These are phyloP conservation scores for Boletales sp. DNA, from an alignment of 768 basidiomycete genomes.

Conservation along the genomic window DNA sequence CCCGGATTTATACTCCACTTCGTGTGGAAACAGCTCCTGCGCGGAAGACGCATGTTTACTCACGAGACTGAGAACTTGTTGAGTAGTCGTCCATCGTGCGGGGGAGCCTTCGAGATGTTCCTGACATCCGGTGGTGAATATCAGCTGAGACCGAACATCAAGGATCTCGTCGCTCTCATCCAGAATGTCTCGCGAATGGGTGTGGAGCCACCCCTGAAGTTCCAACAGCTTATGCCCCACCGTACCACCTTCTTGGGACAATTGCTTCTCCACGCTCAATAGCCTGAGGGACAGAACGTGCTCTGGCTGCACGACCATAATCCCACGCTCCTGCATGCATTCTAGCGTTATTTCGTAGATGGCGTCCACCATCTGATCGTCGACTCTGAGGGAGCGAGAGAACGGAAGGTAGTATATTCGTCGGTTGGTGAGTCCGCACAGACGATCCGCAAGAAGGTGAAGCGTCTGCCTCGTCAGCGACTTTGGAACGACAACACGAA, in stretches of 20 bases:
- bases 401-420: slow-evolving; percentile 47
- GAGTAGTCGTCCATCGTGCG: slow-evolving; percentile 38
- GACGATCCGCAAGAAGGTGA: slow-evolving; percentile 36
- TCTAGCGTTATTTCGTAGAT: slow-evolving; percentile 32
- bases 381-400: slow-evolving; percentile 32
- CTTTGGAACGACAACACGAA: slow-evolving; percentile 45
- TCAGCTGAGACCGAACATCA: slow-evolving; percentile 43
- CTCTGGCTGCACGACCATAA: slow-evolving; percentile 47
- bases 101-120: slow-evolving; percentile 37
- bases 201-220: slow-evolving; percentile 17
- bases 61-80: slow-evolving; percentile 29
- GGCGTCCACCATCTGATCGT: slow-evolving; percentile 4
- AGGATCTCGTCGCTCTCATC: slow-evolving; percentile 25
- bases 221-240: slow-evolving; percentile 20
- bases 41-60: slow-evolving; percentile 4
- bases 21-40: background rate
- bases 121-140: slow-evolving; percentile 43
- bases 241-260: slow-evolving; percentile 12
- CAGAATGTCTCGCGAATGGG: slow-evolving; percentile 15
- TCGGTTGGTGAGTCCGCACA: slow-evolving; percentile 41
- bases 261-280: slow-evolving; percentile 35
- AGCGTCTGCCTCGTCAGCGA: slow-evolving; percentile 44
- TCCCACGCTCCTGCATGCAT: slow-evolving; percentile 35
- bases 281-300: slow-evolving; percentile 49
- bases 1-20: slow-evolving; percentile 8